These are phyloP conservation scores for Verbascum thapsus DNA, from an alignment of 257 asterid species.

Conservation along the genomic window DNA sequence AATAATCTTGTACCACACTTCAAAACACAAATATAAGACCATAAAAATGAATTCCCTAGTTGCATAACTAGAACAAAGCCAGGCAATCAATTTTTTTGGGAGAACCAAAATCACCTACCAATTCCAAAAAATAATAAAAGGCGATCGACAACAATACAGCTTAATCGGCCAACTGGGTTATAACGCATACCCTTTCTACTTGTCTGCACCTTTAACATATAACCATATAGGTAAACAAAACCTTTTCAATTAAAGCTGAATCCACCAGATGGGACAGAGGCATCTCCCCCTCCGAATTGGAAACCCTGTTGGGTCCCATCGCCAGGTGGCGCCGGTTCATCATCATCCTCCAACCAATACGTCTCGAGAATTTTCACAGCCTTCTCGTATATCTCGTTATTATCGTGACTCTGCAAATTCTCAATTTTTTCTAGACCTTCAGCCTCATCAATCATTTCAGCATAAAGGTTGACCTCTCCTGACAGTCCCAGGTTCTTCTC, in stretches of 20 bases:
- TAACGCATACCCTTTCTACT: conserved; percentile 6
- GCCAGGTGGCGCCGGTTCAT: conserved; percentile 57
- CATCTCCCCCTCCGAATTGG: conserved; percentile 60
- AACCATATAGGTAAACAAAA: neutral
- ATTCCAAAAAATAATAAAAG: neutral
- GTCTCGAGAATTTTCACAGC: conserved; percentile 75
- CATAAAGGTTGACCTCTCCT: conserved; percentile 57
- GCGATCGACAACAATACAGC: conserved; percentile 18
- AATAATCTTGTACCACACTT: too few relatives aligned
- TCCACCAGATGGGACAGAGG: conserved; percentile 58
- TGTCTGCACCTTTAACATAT: neutral
- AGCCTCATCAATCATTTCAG: conserved; percentile 74
- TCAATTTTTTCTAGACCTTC: conserved; percentile 81
- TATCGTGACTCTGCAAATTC: conserved; percentile 79
- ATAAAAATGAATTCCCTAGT: neutral
- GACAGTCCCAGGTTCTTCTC: conserved; percentile 63
- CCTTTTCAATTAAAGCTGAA: conserved; percentile 54
- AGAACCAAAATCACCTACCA: conserved; percentile 38
- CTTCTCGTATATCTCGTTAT: conserved; percentile 74
- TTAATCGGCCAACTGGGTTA: neutral
- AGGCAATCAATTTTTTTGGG: conserved; percentile 29
- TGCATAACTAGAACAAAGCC: too few relatives aligned
- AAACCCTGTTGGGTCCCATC: conserved; percentile 54
- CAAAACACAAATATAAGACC: conserved; percentile 1
- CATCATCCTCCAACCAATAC: conserved; percentile 67